A percentile compares a stretch with the other conserved stretches of the same genome.
Evolutionary conservation across 495 filamentous ascomycete species (phyloP).

Genomic region (Aspergillus incahuasiensis): DNA sequence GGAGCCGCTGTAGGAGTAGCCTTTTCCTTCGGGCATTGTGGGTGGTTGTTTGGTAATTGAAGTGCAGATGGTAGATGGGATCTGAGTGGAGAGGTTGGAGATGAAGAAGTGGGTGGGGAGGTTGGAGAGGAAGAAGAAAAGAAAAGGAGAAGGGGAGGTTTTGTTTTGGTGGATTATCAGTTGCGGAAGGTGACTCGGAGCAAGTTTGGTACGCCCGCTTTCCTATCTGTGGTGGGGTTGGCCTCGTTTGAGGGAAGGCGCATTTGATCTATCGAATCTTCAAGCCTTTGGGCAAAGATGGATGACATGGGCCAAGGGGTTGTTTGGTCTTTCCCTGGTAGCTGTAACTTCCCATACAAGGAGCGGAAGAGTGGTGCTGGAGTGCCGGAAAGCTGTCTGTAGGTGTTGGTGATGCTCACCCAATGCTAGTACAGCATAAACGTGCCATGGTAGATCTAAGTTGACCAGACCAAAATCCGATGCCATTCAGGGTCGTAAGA

Average conservation of each 20-base stretch:
- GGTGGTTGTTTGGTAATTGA: neutral
- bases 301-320: too few relatives aligned
- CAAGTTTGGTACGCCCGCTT: neutral
- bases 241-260: too few relatives aligned
- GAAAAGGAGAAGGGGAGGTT: neutral
- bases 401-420: neutral
- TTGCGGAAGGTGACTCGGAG: too few relatives aligned
- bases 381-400: neutral
- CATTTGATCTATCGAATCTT: too few relatives aligned
- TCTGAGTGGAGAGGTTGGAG: neutral
- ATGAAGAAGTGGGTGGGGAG: neutral
- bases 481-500: neutral
- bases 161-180: too few relatives aligned
- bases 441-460: too few relatives aligned
- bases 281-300: too few relatives aligned
- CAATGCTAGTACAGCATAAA: neutral
- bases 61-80: neutral
- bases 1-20: constrained; percentile 36
- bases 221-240: too few relatives aligned
- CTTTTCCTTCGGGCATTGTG: constrained; percentile 26
- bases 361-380: neutral
- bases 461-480: neutral
- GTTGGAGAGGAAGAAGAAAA: neutral
- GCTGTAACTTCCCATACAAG: neutral
- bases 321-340: too few relatives aligned